Evolutionary conservation across 257 asterid species (phyloP).

Genomic region (Plectranthus barbatus): DNA sequence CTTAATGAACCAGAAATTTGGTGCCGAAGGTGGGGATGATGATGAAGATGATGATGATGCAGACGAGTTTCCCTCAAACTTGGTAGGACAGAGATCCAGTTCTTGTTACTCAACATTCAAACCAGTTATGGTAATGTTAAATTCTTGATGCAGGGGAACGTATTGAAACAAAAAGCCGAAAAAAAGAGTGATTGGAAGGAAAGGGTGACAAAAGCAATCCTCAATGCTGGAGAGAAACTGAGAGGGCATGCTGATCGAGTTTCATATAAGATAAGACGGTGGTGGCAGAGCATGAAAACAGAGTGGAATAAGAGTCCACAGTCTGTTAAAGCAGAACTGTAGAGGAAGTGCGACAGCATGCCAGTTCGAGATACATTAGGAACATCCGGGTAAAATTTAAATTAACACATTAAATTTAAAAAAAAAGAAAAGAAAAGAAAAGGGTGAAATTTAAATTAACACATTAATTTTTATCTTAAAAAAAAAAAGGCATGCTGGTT

Average conservation of each 20-base stretch:
- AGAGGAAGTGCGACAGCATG: conserved; percentile 2
- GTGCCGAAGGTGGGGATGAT: conserved; percentile 60
- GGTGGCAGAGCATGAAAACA: conserved; percentile 60
- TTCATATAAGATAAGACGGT: conserved; percentile 38
- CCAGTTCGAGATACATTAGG: too few species aligned
- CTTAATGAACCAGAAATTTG: conserved; percentile 71
- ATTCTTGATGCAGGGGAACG: conserved; percentile 50
- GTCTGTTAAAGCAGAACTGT: conserved; percentile 50
- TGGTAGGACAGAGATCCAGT: conserved; percentile 32
- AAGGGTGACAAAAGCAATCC: conserved; percentile 31
- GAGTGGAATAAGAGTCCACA: conserved; percentile 30
- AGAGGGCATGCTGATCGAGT: conserved; percentile 40
- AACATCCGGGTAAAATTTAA: too few species aligned
- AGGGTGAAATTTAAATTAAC: too few species aligned
- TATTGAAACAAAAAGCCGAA: conserved; percentile 36
- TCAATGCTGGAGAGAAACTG: conserved; percentile 44
- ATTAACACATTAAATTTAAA: too few species aligned
- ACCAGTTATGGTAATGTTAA: neutral
- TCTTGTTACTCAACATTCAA: neutral
- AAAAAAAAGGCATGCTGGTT: neutral
- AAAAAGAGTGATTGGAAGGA: conserved; percentile 61
- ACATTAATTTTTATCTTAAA: too few species aligned
- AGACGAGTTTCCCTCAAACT: conserved; percentile 46
- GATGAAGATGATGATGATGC: conserved; percentile 69
- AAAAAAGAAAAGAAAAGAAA: too few species aligned